A percentile compares a stretch with the other conserved stretches of the same genome.
These are phyloP conservation scores for Coemansia sp. DNA, from an alignment of 192 early-diverging fungal genomes.

Conservation along the genomic window DNA sequence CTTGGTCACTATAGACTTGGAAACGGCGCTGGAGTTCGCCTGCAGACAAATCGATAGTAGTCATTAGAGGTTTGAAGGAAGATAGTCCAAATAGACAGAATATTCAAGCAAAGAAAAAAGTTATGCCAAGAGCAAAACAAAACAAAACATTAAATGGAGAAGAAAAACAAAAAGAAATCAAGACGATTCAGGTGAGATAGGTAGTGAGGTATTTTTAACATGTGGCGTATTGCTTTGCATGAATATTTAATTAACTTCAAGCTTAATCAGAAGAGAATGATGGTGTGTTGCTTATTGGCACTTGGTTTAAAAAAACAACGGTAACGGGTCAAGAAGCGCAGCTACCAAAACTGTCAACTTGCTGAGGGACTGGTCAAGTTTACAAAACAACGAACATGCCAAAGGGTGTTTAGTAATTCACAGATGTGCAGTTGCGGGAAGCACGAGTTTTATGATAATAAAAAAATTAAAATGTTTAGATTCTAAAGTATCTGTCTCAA, in stretches of 20 bases:
- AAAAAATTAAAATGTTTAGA: too few species aligned
- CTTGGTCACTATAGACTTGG: constrained; percentile 13
- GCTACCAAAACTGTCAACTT: neutral
- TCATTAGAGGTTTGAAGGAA: neutral
- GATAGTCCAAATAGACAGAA: constrained; percentile 11
- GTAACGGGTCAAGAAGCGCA: neutral
- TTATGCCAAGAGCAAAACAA: neutral
- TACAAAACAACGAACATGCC: neutral
- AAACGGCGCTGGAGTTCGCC: constrained; percentile 40
- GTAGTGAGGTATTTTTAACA: neutral
- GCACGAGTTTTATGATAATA: too few species aligned
- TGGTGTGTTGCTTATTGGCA: too few species aligned
- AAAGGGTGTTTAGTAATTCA: neutral
- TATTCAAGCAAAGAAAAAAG: neutral
- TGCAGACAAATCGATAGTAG: constrained; percentile 23
- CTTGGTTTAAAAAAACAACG: neutral
- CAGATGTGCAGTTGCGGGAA: too few species aligned
- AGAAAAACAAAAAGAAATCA: neutral
- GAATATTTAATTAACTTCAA: neutral
- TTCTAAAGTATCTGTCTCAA: too few species aligned
- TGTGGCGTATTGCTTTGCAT: neutral
- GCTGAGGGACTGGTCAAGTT: neutral
- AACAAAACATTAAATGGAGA: neutral
- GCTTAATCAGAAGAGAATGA: neutral
- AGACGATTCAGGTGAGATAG: neutral